Percentiles rank a stretch among this genome's conserved stretches.
Conservation (phyloP, 345 rosid species). For the Boechera divaricarpa region DNA sequence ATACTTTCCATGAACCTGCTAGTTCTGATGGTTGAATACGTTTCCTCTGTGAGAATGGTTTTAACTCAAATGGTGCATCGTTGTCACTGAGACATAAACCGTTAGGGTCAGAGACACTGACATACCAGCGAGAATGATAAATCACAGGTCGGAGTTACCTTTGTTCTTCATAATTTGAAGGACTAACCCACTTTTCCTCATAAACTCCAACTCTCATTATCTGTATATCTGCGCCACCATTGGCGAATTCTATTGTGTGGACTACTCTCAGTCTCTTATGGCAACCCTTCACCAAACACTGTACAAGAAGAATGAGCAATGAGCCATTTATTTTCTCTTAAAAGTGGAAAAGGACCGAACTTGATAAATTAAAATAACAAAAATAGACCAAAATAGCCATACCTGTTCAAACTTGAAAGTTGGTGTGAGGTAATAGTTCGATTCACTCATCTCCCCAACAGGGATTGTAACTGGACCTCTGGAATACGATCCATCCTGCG, state of each 20-base stretch:
- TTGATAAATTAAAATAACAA: background rate
- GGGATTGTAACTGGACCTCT: slow-evolving; percentile 86
- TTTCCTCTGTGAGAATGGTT: slow-evolving; percentile 77
- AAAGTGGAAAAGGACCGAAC: background rate
- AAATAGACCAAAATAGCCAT: slow-evolving; percentile 26
- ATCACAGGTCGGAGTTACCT: slow-evolving; percentile 53
- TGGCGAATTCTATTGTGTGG: slow-evolving; percentile 80
- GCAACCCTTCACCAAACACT: slow-evolving; percentile 98
- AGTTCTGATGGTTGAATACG: slow-evolving; percentile 76
- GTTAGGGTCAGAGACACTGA: slow-evolving; percentile 20
- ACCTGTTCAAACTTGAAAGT: slow-evolving; percentile 92
- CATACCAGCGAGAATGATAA: background rate
- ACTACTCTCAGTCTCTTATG: slow-evolving; percentile 91
- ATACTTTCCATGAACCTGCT: slow-evolving; percentile 91
- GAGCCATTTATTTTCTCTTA: background rate
- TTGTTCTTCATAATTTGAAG: slow-evolving; percentile 58
- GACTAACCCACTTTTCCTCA: slow-evolving; percentile 90
- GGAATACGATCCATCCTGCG: slow-evolving; percentile 92
- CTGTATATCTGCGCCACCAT: slow-evolving; percentile 83
- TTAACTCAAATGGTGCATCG: slow-evolving; percentile 58
- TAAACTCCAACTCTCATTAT: slow-evolving; percentile 92
- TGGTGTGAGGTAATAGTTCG: slow-evolving; percentile 68
- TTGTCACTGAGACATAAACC: slow-evolving; percentile 48
- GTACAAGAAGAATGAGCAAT: background rate
- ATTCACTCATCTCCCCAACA: slow-evolving; percentile 63